These are phyloP conservation scores for Nicotiana sylvestris DNA, from an alignment of 257 asterid species.

Conservation along the genomic window DNA sequence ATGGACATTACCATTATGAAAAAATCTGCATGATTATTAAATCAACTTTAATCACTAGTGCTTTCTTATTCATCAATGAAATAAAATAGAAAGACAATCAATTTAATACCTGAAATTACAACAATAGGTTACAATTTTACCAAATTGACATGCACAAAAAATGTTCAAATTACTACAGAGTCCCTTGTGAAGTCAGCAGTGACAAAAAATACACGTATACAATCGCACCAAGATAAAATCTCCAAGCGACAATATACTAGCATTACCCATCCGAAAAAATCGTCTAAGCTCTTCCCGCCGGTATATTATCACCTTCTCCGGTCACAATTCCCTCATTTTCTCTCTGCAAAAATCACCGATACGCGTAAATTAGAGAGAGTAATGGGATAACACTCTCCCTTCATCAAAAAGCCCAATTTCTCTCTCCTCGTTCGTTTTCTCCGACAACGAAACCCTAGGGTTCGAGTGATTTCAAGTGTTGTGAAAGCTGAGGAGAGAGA, in stretches of 20 bases:
- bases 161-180: background rate
- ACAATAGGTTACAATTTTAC: background rate
- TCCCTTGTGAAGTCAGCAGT: constrained; percentile 2
- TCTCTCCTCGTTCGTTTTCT: background rate
- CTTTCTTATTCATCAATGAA: background rate
- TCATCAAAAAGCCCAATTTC: constrained; percentile 11
- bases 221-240: background rate
- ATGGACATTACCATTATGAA: no score
- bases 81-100: background rate
- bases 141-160: background rate
- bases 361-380: background rate
- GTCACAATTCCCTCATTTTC: background rate
- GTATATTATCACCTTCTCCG: constrained; percentile 6
- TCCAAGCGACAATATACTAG: background rate
- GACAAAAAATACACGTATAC: background rate
- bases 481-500: constrained; percentile 19
- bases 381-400: constrained; percentile 9
- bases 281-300: constrained; percentile 9
- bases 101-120: background rate
- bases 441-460: background rate
- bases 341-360: background rate
- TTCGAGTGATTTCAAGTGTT: background rate
- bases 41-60: background rate
- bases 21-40: no score
- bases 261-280: constrained; percentile 2